Base-by-base conservation (phyloP, 306 rosid species). In the Leucaena leucocephala region DNA sequence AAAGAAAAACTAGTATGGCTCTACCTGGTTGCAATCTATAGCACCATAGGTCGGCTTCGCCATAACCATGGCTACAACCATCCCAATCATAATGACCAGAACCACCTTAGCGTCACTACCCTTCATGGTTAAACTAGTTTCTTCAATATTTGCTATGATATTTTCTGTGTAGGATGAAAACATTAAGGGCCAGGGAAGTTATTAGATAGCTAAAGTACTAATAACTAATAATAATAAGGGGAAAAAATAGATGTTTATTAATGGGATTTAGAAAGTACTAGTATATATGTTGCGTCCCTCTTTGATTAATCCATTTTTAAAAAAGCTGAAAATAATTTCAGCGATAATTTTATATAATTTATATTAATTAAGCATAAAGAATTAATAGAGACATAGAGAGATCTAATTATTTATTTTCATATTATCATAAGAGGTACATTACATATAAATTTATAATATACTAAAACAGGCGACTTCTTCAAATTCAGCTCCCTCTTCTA, bases 1-100 rank as follows among this genome's bases (percentile, higher is more conserved):
- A 85, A 3, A 87, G 75, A 4, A 17, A 0, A 16, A 83, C 4
- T 4, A 27, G n/a, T n/a, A 6, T 14, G 2, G 0, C 3, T 16
- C 19, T 4, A 74, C 27, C 7, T 54, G 61, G 79, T 17, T 22
- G 74, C 91, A 88, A 1, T 19, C 34, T 7, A 75, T 59, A 6
- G 84, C 81, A 49, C 55, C 55, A 1, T 64, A 49, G 7, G 35
- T 77, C 12, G 45, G 63, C 22, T 81, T 40, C 11, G 2, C 59
- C 35, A 22, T 61, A 2, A 35, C 35, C 40, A 64, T 22, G 27
- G 19, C 45, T 19, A 75, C n/a, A 77, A 49, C 59, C 17, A 62
- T 7, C 12, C 69, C 35, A 22, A 55, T 34, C 48, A 58, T 9
- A 11, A 45, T 3, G 13, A 45, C 81, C 6, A 44, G 16, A 39